Conservation (phyloP, 2,329 filamentous ascomycete species). For the Ceratocystiopsis sp. region DNA sequence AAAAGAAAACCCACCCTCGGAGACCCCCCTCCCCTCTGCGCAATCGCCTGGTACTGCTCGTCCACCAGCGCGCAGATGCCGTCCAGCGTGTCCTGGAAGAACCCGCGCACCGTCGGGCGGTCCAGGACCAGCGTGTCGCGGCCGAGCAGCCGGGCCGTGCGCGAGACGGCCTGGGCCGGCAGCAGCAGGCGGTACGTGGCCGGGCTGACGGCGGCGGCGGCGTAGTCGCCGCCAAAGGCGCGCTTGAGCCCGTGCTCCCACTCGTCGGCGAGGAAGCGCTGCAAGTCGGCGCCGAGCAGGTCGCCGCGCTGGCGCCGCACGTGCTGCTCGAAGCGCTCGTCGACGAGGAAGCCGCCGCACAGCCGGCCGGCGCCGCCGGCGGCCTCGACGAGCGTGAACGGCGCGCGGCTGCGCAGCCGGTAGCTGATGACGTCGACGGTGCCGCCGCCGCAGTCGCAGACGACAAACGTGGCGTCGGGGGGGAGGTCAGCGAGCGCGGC, state of each 20-base stretch:
- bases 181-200: neutral
- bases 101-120: conserved; percentile 18
- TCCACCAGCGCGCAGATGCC: conserved; percentile 25
- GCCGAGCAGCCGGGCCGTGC: neutral
- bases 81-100: conserved; percentile 20
- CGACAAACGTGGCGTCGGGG: conserved; percentile 14
- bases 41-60: conserved; percentile 2
- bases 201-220: too few species aligned
- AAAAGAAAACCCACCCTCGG: neutral
- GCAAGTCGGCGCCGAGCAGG: conserved; percentile 24
- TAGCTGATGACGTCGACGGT: conserved; percentile 33
- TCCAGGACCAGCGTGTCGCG: conserved; percentile 1
- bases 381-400: conserved; percentile 30
- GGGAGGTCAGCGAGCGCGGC: too few species aligned
- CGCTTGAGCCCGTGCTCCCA: conserved; percentile 21
- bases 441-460: conserved; percentile 17
- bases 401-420: conserved; percentile 17
- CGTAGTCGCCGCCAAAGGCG: conserved; percentile 17
- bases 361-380: conserved; percentile 30
- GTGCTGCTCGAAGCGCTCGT: conserved; percentile 28
- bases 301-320: conserved; percentile 25
- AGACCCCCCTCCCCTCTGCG: neutral
- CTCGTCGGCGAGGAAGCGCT: conserved; percentile 25
- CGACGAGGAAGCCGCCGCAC: conserved; percentile 32
- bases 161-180: neutral